phyloP scores from a whole-genome alignment of 371 early-diverging fungal genomes.

The Mortierella sp. region DNA sequence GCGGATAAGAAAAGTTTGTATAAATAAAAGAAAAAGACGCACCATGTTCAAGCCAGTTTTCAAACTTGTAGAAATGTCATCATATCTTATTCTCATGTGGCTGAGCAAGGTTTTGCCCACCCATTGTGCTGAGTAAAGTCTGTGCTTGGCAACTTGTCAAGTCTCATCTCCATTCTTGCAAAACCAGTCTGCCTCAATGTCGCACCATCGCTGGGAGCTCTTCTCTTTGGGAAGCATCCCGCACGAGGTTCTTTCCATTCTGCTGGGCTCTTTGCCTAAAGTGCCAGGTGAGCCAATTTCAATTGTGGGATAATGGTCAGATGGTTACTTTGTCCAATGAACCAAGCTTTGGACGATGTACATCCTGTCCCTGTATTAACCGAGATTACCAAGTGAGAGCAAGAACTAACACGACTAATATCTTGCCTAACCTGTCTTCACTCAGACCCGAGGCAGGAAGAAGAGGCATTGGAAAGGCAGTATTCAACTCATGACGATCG shows the following conservation, averaged over 20 bases:
- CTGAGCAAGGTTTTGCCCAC: background rate
- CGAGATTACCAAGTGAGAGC: background rate
- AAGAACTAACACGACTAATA: background rate
- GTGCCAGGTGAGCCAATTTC: slow-evolving; percentile 45
- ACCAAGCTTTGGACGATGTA: background rate
- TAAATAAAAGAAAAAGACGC: no score
- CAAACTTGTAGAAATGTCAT: no score
- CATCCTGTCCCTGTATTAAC: slow-evolving; percentile 4
- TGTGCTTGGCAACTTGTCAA: background rate
- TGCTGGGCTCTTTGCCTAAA: slow-evolving; percentile 51
- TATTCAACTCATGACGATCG: slow-evolving; percentile 45
- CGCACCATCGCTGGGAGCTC: slow-evolving; percentile 54
- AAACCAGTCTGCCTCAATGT: slow-evolving; percentile 17
- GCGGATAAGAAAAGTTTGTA: no score
- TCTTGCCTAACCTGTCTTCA: background rate
- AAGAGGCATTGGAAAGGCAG: slow-evolving; percentile 35
- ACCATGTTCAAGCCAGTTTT: no score
- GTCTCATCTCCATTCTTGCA: background rate
- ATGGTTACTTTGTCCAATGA: background rate
- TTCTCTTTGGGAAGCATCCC: slow-evolving; percentile 42
- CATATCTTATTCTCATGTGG: background rate
- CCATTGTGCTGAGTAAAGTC: background rate
- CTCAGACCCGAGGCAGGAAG: slow-evolving; percentile 45
- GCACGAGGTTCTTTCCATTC: slow-evolving; percentile 50
- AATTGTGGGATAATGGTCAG: background rate